Evolutionary conservation across 2,329 filamentous ascomycete genomes (phyloP), one percentile per base, ranked within the genome.

Genomic region (Trichoderma cornu-damae): DNA sequence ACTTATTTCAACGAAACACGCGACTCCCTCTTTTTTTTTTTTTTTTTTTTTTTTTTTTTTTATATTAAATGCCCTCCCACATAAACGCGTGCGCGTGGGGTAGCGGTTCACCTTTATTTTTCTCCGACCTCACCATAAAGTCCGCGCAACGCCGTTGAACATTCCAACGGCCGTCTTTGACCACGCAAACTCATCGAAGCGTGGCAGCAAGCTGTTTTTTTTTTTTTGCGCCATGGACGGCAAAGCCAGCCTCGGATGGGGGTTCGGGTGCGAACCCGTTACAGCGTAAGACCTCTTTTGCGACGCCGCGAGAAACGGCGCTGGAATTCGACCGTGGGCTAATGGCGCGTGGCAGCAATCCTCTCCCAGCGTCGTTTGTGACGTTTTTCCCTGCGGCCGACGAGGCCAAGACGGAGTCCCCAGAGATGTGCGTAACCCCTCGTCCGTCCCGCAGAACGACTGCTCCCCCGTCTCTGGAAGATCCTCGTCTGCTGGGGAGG

Each of bases 361-460:
- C 62, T 12, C 62, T 63, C 12, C 56, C 64, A 9, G 34, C 57
- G 22, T 61, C 65, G 7, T 70, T 69, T 55, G 52, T 67, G 52
- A 48, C 59, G 1, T 69, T 63, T 61, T 70, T 70, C 46, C 60
- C 68, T 20, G 56, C 26, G 30, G 56, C 56, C 49, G n/a, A 18
- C 6, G 47, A 51, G 37, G 54, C n/a, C 46, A 16, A 44, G 28
- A 35, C 35, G 42, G 16, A 18, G 6, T 30, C 9, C 16, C 14
- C 28, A 28, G 34, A 46, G 24, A 47, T 20, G 52, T 55, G 34
- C 22, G 52, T 47, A 46, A 8, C 9, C 5, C 20, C 14, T 32
- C 20, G 2, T 12, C 8, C 8, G 2, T 30, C 26, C n/a, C 8
- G 4, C 22, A 22, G 8, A 12, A 43, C 46, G 24, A 38, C 26